Evolutionary conservation across 2,329 filamentous ascomycete genomes (phyloP).

Genomic region (Huntiella moniliformis): DNA sequence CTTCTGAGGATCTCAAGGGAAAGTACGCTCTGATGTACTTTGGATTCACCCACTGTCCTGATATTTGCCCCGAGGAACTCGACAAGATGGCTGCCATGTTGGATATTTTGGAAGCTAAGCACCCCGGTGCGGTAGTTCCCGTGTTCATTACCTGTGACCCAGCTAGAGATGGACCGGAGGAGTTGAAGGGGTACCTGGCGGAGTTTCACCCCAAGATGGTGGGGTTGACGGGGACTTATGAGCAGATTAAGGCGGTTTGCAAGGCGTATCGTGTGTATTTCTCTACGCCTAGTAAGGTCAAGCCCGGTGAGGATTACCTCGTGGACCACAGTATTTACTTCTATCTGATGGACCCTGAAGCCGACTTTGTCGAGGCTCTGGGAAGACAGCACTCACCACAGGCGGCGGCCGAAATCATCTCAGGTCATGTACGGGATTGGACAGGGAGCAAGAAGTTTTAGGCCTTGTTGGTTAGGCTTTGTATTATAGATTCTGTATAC

Average conservation of each 20-base stretch:
- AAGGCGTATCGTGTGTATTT: slow-evolving; percentile 97
- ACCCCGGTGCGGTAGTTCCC: slow-evolving; percentile 41
- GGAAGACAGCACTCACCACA: slow-evolving; percentile 86
- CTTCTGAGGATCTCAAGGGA: slow-evolving; percentile 65
- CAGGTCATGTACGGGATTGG: slow-evolving; percentile 61
- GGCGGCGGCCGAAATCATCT: slow-evolving; percentile 64
- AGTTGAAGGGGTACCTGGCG: slow-evolving; percentile 65
- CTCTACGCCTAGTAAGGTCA: slow-evolving; percentile 72
- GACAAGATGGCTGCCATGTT: slow-evolving; percentile 98
- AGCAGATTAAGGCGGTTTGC: slow-evolving; percentile 84
- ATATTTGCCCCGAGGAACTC: slow-evolving; percentile 96
- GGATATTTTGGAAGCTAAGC: slow-evolving; percentile 43
- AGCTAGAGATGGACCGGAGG: slow-evolving; percentile 67
- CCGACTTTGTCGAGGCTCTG: slow-evolving; percentile 93
- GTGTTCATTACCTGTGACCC: slow-evolving; percentile 95
- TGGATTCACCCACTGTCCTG: slow-evolving; percentile 93
- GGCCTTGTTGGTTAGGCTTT: background rate
- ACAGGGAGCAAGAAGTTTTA: slow-evolving; percentile 17
- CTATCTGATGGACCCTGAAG: slow-evolving; percentile 96
- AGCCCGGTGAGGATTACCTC: slow-evolving; percentile 87
- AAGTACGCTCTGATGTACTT: slow-evolving; percentile 84
- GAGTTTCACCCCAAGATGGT: slow-evolving; percentile 82
- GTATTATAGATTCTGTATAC: no score
- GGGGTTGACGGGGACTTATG: slow-evolving; percentile 82
- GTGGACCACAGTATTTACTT: slow-evolving; percentile 99